Base-by-base conservation (phyloP, 1,284 basidiomycete species). In the Mycosarcoma mackinlayi region DNA sequence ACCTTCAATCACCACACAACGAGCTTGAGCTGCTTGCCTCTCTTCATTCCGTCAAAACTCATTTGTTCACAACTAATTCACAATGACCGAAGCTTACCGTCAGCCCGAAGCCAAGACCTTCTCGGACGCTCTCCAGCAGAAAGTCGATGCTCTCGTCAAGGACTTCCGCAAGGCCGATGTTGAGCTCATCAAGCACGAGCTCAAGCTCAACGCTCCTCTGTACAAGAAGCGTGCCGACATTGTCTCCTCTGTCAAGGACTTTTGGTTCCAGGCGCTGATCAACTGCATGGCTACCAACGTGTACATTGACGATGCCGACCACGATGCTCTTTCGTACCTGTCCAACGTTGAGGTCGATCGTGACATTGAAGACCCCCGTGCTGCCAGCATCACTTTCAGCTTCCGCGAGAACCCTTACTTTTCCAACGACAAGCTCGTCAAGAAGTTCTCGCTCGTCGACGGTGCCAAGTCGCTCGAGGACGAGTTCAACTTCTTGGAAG, bases 261-360 rank as follows among this genome's bases (percentile, higher is more conserved):
- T 81, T 40, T 81, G 79, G 79, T 65, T 71, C 50, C 76, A 77
- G 58, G 71, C 78, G 13, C 41, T 81, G 51, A 75, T 73, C 57
- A 80, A 81, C 71, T 78, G 75, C 59, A 72, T 77, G 53, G 64
- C 72, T 24, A 76, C 71, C 38, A 78, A 77, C 63, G 71, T 79
- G 39, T 81, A 78, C 73, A 75, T 81, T 41, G 78, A 80, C 44
- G 76, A 79, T 57, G 75, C 77, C 25, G 79, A 80, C 53, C 74
- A 79, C 41, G 69, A 72, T 9, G 72, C 73, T 35, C 73, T 81
- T 18, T 60, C 70, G 24, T 62, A 75, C 69, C 61, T 81, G 30
- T 76, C 65, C 51, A 70, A 72, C 59, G 48, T 80, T 42, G 48
- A 75, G 10, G 72, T 80, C 18, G 57, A 74, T 31, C 75, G 77